Evolutionary conservation across 2,329 filamentous ascomycete species (phyloP).

Genomic region (Chrysoporthe austroafricana): DNA sequence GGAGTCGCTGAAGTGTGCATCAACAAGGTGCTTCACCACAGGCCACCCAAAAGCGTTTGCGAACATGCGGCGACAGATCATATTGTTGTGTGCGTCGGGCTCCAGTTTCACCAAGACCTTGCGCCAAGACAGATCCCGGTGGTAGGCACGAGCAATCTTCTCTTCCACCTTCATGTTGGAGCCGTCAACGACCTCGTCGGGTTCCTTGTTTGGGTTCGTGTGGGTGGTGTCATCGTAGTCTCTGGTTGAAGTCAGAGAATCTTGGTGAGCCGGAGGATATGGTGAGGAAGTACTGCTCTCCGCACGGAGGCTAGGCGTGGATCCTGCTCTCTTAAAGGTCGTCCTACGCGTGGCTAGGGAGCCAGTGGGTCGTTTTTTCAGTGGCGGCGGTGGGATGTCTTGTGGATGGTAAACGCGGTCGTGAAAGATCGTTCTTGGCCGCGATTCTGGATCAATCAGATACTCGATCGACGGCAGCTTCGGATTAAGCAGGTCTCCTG

Average conservation of each 20-base stretch:
- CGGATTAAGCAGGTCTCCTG: conserved; percentile 88
- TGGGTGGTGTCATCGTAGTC: conserved; percentile 58
- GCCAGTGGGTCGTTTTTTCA: conserved; percentile 56
- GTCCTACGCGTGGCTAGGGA: conserved; percentile 39
- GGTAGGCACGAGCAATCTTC: conserved; percentile 95
- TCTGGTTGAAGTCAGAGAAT: conserved; percentile 47
- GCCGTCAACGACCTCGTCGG: conserved; percentile 56
- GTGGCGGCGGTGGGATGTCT: conserved; percentile 84
- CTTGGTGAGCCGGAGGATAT: conserved; percentile 44
- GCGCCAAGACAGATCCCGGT: conserved; percentile 88
- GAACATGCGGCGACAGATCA: conserved; percentile 94
- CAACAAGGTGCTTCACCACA: conserved; percentile 90
- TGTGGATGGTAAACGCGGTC: conserved; percentile 92
- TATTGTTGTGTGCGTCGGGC: conserved; percentile 98
- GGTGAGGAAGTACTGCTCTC: conserved; percentile 42
- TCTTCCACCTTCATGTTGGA: conserved; percentile 90
- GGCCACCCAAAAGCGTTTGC: conserved; percentile 98
- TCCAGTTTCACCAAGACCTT: conserved; percentile 96
- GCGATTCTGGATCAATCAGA: conserved; percentile 78
- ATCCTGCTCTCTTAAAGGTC: conserved; percentile 31
- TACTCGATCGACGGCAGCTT: conserved; percentile 82
- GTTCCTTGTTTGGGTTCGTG: conserved; percentile 50
- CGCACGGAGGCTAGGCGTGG: conserved; percentile 26
- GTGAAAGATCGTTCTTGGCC: conserved; percentile 92
- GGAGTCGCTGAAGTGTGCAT: conserved; percentile 88